These are phyloP conservation scores for Auriscalpium orientale DNA, from an alignment of 768 basidiomycete genomes.

Conservation along the genomic window DNA sequence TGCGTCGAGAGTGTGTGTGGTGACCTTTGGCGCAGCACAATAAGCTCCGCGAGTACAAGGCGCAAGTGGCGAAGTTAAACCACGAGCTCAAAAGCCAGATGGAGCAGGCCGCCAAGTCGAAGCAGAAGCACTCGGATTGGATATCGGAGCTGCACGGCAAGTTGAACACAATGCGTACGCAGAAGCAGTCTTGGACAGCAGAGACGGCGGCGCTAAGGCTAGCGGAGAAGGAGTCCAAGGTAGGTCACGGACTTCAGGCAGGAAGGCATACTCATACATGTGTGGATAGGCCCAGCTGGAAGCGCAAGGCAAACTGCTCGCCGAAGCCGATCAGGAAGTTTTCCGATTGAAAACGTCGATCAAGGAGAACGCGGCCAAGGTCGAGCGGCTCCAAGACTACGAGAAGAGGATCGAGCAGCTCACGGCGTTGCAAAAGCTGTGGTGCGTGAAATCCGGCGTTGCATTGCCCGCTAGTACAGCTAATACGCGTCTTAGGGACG, in stretches of 20 bases:
- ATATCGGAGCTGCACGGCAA: slow-evolving; percentile 75
- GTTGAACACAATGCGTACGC: slow-evolving; percentile 64
- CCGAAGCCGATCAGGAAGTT: slow-evolving; percentile 60
- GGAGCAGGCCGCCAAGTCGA: slow-evolving; percentile 61
- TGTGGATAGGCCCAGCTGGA: slow-evolving; percentile 50
- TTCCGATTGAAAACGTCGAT: slow-evolving; percentile 67
- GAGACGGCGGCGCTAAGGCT: slow-evolving; percentile 65
- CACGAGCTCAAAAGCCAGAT: slow-evolving; percentile 67
- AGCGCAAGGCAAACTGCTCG: slow-evolving; percentile 62
- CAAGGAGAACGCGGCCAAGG: slow-evolving; percentile 75
- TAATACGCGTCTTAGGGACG: slow-evolving; percentile 45
- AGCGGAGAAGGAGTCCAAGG: slow-evolving; percentile 65
- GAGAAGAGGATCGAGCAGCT: slow-evolving; percentile 84
- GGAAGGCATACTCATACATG: not conserved
- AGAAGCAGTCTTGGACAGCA: slow-evolving; percentile 68
- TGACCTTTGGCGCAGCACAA: slow-evolving; percentile 50
- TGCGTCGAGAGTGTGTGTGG: not conserved
- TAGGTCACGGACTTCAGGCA: slow-evolving; percentile 20
- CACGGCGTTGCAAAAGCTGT: slow-evolving; percentile 65
- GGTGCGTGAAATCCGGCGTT: slow-evolving; percentile 38
- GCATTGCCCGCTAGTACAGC: not conserved
- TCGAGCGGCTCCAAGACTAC: slow-evolving; percentile 75
- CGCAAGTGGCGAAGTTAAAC: slow-evolving; percentile 59
- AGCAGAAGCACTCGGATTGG: slow-evolving; percentile 79
- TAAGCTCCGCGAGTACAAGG: slow-evolving; percentile 70